Evolutionary conservation across 169 alveolate genomes (phyloP).

Genomic region (Perkinsus chesapeaki): DNA sequence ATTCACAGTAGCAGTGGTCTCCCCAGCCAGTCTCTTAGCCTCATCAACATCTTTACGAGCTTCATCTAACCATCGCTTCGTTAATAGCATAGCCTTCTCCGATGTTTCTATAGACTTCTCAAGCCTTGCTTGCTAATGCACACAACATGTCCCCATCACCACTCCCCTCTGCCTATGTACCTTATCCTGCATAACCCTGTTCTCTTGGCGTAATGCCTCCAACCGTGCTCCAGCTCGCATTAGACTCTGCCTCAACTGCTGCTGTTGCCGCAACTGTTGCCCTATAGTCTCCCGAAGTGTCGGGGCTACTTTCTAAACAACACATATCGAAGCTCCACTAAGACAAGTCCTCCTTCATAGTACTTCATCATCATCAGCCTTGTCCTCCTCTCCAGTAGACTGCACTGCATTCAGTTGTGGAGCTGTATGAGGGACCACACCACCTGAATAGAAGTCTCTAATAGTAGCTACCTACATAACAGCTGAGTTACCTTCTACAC

Average conservation of each 20-base stretch:
- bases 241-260: background rate
- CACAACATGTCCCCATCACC: background rate
- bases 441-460: background rate
- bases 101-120: background rate
- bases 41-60: background rate
- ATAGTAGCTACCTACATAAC: background rate
- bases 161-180: background rate
- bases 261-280: background rate
- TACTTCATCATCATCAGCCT: background rate
- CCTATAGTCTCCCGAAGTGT: background rate
- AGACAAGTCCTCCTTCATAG: background rate
- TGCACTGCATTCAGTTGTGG: background rate
- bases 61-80: background rate
- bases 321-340: background rate
- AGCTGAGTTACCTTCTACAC: background rate
- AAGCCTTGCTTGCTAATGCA: background rate
- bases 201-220: background rate
- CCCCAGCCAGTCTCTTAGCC: background rate
- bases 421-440: background rate
- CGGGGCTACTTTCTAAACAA: background rate
- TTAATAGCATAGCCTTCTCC: background rate
- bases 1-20: background rate
- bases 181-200: background rate
- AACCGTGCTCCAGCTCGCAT: background rate
- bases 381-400: background rate